Conservation (phyloP, 148 eudicot species). For the Cornus kousa region DNA sequence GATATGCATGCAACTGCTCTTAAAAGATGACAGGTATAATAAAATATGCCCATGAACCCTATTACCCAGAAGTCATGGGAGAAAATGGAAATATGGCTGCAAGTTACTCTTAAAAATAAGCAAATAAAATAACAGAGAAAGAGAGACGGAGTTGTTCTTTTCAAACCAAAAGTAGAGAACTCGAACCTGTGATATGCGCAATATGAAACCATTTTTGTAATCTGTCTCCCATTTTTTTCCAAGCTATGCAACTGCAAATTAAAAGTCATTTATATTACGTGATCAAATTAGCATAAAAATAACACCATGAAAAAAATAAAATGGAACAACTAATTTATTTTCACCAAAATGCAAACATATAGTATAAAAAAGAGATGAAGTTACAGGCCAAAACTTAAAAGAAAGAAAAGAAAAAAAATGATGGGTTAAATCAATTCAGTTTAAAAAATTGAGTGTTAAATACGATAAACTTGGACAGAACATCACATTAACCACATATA, state of each 20-base stretch:
- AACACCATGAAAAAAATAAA: background rate
- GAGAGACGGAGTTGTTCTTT: conserved; percentile 3
- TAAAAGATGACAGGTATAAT: background rate
- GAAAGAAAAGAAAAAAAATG: too few species aligned
- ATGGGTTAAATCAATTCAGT: too few species aligned
- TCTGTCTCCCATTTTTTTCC: conserved; percentile 89
- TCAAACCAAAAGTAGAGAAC: background rate
- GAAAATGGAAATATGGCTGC: background rate
- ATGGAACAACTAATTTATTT: background rate
- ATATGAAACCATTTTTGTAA: conserved; percentile 89
- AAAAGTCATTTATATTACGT: conserved; percentile 4
- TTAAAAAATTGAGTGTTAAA: too few species aligned
- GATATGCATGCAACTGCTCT: background rate
- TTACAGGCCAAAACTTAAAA: too few species aligned
- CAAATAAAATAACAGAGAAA: background rate
- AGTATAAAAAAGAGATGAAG: too few species aligned
- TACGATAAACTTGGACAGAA: too few species aligned
- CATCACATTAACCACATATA: too few species aligned
- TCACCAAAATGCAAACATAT: background rate
- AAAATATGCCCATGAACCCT: background rate
- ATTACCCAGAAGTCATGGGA: background rate
- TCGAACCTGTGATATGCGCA: conserved; percentile 92
- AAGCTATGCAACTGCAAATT: conserved; percentile 73
- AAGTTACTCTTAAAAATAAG: too few species aligned
- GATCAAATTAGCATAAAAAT: background rate